Conservation (phyloP, 2,329 filamentous ascomycete genomes). For the Verticillium dahliae region DNA sequence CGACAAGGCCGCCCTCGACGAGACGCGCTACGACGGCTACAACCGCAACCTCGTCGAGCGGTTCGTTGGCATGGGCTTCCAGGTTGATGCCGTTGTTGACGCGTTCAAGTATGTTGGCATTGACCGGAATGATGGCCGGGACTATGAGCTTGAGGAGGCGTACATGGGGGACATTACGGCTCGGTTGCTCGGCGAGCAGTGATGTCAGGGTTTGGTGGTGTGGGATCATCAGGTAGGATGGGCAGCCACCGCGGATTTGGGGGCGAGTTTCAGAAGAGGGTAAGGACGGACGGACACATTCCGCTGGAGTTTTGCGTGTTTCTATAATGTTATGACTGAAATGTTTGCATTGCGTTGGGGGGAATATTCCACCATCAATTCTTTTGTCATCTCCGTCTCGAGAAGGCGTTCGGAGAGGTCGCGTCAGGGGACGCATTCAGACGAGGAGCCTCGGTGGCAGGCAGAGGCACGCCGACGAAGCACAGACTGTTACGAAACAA, state of each 20-base stretch:
- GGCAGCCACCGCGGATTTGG: no score
- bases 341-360: neutral
- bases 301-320: neutral
- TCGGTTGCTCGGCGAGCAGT: slow-evolving; percentile 72
- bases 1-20: neutral
- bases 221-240: no score
- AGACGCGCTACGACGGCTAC: slow-evolving; percentile 67
- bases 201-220: slow-evolving; percentile 6
- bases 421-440: neutral
- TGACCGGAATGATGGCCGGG: slow-evolving; percentile 67
- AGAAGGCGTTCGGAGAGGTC: neutral
- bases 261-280: no score
- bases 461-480: no score
- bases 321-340: neutral
- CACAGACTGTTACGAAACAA: neutral
- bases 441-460: neutral
- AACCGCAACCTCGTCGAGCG: slow-evolving; percentile 75
- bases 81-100: slow-evolving; percentile 76
- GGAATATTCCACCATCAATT: no score
- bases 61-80: slow-evolving; percentile 88
- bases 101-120: slow-evolving; percentile 80
- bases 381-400: neutral
- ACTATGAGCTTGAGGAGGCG: slow-evolving; percentile 83
- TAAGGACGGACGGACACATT: neutral
- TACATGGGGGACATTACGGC: slow-evolving; percentile 89